Evolutionary conservation across 192 early-diverging fungal genomes (phyloP).

Genomic region (Funneliformis mosseae): DNA sequence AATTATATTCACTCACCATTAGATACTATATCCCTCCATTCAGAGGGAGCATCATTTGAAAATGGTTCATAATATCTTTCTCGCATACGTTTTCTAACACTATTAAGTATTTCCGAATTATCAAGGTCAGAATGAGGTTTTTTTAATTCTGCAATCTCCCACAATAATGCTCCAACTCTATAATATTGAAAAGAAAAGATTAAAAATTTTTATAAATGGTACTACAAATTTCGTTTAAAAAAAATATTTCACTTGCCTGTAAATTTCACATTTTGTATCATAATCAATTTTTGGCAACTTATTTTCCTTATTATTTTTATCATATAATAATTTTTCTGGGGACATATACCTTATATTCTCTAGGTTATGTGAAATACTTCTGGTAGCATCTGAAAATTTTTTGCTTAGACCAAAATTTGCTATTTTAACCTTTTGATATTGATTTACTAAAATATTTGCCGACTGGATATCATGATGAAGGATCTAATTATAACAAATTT

Average conservation of each 20-base stretch:
- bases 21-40: neutral
- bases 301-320: neutral
- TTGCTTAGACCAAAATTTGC: neutral
- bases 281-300: too few relatives aligned
- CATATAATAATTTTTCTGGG: neutral
- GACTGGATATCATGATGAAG: conserved; percentile 26
- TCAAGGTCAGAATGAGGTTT: neutral
- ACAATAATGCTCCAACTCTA: conserved; percentile 18
- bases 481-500: conserved; percentile 3
- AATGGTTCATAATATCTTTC: neutral
- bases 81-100: neutral
- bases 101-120: neutral
- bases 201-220: too few relatives aligned
- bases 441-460: neutral
- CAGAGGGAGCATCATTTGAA: neutral
- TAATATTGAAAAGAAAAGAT: neutral
- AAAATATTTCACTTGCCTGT: conserved; percentile 6
- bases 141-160: conserved; percentile 22
- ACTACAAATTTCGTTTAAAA: too few relatives aligned
- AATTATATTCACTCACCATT: neutral
- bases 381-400: conserved; percentile 5
- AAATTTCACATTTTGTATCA: conserved; percentile 9
- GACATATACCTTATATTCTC: conserved; percentile 26
- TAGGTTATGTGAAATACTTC: neutral
- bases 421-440: conserved; percentile 4